These are phyloP conservation scores for Neurospora sp. DNA, from an alignment of 495 filamentous ascomycete genomes.

Conservation along the genomic window DNA sequence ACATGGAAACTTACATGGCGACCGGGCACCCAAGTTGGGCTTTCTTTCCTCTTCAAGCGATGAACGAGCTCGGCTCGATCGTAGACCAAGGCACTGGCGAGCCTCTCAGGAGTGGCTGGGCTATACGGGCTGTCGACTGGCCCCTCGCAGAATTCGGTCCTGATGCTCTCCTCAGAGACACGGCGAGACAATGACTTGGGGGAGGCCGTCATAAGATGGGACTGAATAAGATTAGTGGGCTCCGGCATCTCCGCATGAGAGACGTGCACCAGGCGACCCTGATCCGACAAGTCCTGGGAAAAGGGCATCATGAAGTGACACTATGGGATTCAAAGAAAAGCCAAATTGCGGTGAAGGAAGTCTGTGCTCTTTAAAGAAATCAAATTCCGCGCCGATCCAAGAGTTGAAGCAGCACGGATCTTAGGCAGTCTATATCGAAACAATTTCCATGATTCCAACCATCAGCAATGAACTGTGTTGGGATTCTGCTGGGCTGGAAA, in stretches of 20 bases:
- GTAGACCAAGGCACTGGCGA: conserved; percentile 21
- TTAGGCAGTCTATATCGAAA: background rate
- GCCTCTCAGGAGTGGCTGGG: conserved; percentile 22
- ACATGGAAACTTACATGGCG: conserved; percentile 45
- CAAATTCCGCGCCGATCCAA: background rate
- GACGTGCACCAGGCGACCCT: conserved; percentile 5
- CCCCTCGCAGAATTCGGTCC: conserved; percentile 48
- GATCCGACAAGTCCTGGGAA: conserved; percentile 39
- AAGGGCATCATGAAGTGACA: conserved; percentile 44
- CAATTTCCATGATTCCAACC: background rate
- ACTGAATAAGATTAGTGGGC: conserved; percentile 9
- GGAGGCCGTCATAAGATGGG: conserved; percentile 6
- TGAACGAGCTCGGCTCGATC: conserved; percentile 75
- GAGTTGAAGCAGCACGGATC: background rate
- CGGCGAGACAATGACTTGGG: conserved; percentile 17
- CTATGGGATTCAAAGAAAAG: background rate
- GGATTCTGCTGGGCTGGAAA: background rate
- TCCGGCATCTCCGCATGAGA: background rate
- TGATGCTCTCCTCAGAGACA: conserved; percentile 42
- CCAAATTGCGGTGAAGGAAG: background rate
- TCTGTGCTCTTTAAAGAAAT: background rate
- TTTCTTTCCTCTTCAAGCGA: conserved; percentile 71
- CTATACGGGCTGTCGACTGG: conserved; percentile 32
- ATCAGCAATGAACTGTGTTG: background rate
- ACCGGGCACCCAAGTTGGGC: conserved; percentile 62